Evolutionary conservation across 768 basidiomycete species (phyloP), one percentile per base, ranked within the genome.

Genomic region (Pulveroboletus ravenelii): DNA sequence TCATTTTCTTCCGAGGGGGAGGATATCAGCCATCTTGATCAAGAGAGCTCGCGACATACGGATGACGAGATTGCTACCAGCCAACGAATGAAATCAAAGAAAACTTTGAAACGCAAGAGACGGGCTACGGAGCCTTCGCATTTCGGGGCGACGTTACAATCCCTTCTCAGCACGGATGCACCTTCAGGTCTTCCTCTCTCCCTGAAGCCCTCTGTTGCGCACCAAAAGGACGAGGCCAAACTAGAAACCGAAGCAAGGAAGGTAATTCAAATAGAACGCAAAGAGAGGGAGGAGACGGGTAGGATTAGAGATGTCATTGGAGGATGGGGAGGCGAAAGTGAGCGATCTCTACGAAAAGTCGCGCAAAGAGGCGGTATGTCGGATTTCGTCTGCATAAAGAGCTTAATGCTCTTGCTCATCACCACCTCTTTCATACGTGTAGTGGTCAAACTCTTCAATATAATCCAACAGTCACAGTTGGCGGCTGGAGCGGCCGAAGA

Each of bases 391-490:
- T 6, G 9, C 29, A 15, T n/a, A 14, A 15, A 23, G 36, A 15
- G 14, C 6, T 12, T 10, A 3, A 20, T 45, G 17, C 27, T 45
- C 29, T 30, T 46, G 32, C 50, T 49, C 25, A 53, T 20, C n/a
- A 15, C 37, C 14, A 29, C 20, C 17, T 36, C 30, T 51, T 31
- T 29, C 34, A 42, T 48, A 12, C 9, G 13, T 51, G 5, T 47
- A 80, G 90, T 93, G 41, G 89, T 93, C n/a, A 82, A 87, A 61
- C 72, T 93, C 14, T 93, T 93, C 72, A 93, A 93, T 59, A 82
- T 79, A 5, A 87, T 93, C 43, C 90, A 92, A 54, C 87, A 89
- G 55, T 84, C 88, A 17, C 90, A 93, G 59, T 71, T 76, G 25
- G 77, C 75, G 12, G 72, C 78, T 1, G 64, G 75, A 10, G 74